These are phyloP conservation scores for Scenedesmus sp. DNA, from an alignment of 163 green algal genomes.

Conservation along the genomic window DNA sequence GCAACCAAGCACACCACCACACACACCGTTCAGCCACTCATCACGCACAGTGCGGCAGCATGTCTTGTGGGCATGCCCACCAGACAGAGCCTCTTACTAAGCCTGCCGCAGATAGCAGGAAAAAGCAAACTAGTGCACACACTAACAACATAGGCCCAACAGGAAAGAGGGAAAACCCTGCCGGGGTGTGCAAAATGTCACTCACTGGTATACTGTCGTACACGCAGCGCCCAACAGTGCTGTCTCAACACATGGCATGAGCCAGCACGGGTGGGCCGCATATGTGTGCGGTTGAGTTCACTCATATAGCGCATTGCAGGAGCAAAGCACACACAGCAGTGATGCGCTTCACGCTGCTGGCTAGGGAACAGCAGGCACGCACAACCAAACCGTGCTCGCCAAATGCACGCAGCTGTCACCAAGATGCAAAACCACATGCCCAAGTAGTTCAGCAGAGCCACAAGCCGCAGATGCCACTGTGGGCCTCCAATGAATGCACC, in stretches of 20 bases:
- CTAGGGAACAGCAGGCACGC: not conserved
- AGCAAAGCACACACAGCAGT: not conserved
- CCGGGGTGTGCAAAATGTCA: not conserved
- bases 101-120: not conserved
- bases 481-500: not conserved
- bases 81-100: slow-evolving; percentile 3
- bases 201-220: not conserved
- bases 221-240: not conserved
- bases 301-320: not conserved
- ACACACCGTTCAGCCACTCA: not conserved
- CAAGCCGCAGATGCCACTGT: not conserved
- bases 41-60: not conserved
- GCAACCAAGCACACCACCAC: slow-evolving; percentile 6
- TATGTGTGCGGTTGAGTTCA: not conserved
- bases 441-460: not conserved
- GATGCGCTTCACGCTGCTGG: not conserved
- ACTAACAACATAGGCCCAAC: not conserved
- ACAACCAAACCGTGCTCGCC: not conserved
- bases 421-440: not conserved
- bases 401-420: not conserved
- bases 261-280: not conserved
- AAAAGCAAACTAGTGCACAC: not conserved
- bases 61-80: no score
- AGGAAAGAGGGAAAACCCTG: slow-evolving; percentile 9
- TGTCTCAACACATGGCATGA: slow-evolving; percentile 1